phyloP scores from a whole-genome alignment of 768 basidiomycete genomes.

The Mycena rebaudengoi region DNA sequence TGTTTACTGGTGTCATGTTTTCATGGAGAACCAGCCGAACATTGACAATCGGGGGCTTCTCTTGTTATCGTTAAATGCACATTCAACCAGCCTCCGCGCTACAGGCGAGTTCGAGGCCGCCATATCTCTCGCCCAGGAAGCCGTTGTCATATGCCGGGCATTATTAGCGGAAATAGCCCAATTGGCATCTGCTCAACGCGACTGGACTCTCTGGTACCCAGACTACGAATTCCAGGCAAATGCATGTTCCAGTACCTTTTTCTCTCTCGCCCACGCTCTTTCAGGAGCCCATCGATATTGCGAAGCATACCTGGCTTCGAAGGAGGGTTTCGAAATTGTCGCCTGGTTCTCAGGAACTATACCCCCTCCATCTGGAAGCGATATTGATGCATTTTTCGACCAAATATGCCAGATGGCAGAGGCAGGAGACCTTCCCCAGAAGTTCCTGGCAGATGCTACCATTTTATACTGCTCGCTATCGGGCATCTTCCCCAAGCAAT shows the following conservation, averaged over 20 bases:
- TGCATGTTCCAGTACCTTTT: background rate
- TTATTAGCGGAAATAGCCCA: too few relatives aligned
- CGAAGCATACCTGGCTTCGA: background rate
- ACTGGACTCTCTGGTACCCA: background rate
- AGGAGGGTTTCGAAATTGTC: background rate
- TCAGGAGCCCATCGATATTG: background rate
- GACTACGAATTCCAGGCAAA: background rate
- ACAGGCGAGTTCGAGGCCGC: background rate
- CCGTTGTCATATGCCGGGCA: background rate
- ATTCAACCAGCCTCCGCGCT: background rate
- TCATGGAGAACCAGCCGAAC: background rate
- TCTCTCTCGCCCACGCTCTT: background rate
- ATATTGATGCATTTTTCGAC: background rate
- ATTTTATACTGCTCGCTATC: constrained; percentile 1
- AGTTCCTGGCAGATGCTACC: background rate
- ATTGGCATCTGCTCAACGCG: background rate
- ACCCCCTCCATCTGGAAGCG: background rate
- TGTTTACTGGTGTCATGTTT: background rate
- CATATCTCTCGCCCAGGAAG: background rate
- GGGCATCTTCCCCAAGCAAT: background rate
- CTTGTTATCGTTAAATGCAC: background rate
- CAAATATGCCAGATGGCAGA: constrained; percentile 6
- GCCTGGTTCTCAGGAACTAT: background rate
- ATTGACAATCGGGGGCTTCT: background rate
- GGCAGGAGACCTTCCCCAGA: background rate